Evolutionary conservation across 140 eudicot genomes (phyloP), one percentile per base, ranked within the genome.

Genomic region (Senecio squalidus): DNA sequence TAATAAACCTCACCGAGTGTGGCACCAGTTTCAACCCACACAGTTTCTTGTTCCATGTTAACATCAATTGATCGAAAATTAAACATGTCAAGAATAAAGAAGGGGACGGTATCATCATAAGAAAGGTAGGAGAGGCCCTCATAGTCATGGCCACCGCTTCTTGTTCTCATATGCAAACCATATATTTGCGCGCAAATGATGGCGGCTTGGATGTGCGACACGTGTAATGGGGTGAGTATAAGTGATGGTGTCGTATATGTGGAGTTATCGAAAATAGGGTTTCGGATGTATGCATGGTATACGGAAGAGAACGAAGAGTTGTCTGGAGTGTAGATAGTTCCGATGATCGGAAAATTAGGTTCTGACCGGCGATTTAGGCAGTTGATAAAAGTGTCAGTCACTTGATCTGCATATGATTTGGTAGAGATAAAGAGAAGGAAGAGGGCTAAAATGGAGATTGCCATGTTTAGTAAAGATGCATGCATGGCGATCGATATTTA

Each of bases 1-100:
- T 81, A 81, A 11, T 77, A 81, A 11, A 77, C 31, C 13, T 72
- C 67, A 3, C 88, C 88, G 1, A 73, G 62, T 4, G 73, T 74
- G 1, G 83, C 78, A 0, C 88, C 84, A 0, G 68, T 11, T 55
- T 70, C 68, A 21, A 77, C 78, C 84, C 80, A 77, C 0, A 69
- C 71, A 0, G 88, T 64, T 51, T 74, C 76, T 23, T 73, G 47
- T 21, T 65, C 68, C 0, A 64, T 61, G 45, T 46, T 44, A 13
- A 77, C 38, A 21, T 69, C 58, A 38, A 77, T 43, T 9, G 60
- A n/a, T 1, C 62, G 50, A 15, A 70, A 22, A 47, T 76, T 71
- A 75, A 71, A 76, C 77, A 77, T 41, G 64, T 81, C 88, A 8
- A 73, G 62, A 8, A 72, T 20, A 26, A 72, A 33, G 29, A 72